A percentile compares a stretch with the other conserved stretches of the same genome.
phyloP scores from a whole-genome alignment of 495 filamentous ascomycete genomes.

The Neurospora sp. region DNA sequence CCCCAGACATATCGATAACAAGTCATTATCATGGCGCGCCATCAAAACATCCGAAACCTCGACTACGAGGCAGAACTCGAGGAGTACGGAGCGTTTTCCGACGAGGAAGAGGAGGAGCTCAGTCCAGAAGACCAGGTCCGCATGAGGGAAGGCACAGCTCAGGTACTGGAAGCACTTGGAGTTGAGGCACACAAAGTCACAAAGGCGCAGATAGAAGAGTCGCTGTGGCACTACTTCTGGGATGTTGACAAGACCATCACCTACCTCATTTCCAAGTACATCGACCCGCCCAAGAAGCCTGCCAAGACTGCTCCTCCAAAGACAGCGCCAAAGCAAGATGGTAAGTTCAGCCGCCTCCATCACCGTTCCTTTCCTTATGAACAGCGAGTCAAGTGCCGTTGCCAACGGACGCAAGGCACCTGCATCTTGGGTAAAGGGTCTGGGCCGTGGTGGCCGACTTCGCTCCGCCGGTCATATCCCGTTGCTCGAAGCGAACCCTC shows the following conservation, averaged over 20 bases:
- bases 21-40: constrained; percentile 46
- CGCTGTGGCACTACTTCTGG: constrained; percentile 93
- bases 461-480: neutral
- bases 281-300: constrained; percentile 24
- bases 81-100: constrained; percentile 39
- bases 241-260: constrained; percentile 75
- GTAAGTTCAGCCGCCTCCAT: constrained; percentile 34
- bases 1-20: neutral
- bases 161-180: constrained; percentile 47
- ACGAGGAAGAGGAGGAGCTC: constrained; percentile 36
- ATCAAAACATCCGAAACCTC: constrained; percentile 48
- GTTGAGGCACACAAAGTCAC: constrained; percentile 41
- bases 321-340: constrained; percentile 28
- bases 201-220: constrained; percentile 70
- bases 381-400: neutral
- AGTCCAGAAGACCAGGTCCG: constrained; percentile 48
- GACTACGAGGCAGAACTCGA: constrained; percentile 52
- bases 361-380: neutral
- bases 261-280: constrained; percentile 58
- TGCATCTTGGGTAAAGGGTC: neutral
- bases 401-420: neutral
- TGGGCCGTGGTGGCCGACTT: neutral
- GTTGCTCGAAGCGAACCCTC: neutral
- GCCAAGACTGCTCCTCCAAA: constrained; percentile 18
- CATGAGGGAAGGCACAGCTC: constrained; percentile 44